A percentile compares a stretch with the other conserved stretches of the same genome.
These are phyloP conservation scores for Ceratobasidium sp. DNA, from an alignment of 1,284 basidiomycete species.

Conservation along the genomic window DNA sequence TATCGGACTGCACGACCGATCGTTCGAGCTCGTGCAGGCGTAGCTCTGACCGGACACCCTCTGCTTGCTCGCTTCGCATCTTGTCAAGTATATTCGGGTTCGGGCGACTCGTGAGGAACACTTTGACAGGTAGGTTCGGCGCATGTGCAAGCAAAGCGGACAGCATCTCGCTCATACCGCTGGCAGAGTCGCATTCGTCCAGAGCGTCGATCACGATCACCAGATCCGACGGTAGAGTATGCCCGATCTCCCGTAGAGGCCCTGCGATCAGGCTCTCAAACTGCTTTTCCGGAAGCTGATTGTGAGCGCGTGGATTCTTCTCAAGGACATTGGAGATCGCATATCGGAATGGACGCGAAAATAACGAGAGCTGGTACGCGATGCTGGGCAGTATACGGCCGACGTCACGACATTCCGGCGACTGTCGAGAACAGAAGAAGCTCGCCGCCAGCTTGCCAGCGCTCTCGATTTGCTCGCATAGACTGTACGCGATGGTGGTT, in stretches of 20 bases:
- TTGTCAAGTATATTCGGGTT: not conserved
- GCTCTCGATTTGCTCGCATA: not conserved
- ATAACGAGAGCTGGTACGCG: not conserved
- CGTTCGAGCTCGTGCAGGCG: constrained; percentile 43
- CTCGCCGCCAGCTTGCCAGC: not conserved
- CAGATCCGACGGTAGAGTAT: not conserved
- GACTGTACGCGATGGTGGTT: not conserved
- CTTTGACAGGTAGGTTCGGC: not conserved
- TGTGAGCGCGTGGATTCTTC: not conserved
- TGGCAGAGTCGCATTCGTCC: not conserved
- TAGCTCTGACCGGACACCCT: not conserved
- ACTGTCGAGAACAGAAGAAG: constrained; percentile 5
- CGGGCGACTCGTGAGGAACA: constrained; percentile 13
- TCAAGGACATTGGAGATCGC: not conserved
- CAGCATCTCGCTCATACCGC: not conserved
- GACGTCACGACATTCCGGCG: not conserved
- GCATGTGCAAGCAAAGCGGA: not conserved
- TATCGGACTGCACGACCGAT: constrained; percentile 32
- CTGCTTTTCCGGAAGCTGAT: not conserved
- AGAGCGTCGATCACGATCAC: constrained; percentile 16
- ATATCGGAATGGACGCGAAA: not conserved
- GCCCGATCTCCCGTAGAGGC: not conserved
- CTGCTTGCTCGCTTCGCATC: not conserved
- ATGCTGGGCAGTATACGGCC: not conserved
- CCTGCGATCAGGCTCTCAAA: not conserved